phyloP scores from a whole-genome alignment of 1,284 basidiomycete species.

The Apiotrichum porosum region DNA sequence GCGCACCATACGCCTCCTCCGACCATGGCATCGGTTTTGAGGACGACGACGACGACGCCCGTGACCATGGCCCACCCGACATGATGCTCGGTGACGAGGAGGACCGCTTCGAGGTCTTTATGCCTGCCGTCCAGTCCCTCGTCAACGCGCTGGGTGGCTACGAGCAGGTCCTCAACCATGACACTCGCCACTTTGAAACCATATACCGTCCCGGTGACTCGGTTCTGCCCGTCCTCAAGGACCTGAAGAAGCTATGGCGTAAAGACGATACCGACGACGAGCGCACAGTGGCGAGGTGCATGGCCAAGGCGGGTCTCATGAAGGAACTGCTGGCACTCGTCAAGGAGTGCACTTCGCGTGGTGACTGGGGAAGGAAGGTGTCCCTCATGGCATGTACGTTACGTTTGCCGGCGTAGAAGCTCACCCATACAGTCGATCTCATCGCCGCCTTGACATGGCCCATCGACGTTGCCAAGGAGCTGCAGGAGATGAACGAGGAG shows the following conservation, averaged over 20 bases:
- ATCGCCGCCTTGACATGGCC: constrained; percentile 96
- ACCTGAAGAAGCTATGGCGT: constrained; percentile 89
- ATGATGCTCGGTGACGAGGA: constrained; percentile 13
- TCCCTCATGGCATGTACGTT: constrained; percentile 67
- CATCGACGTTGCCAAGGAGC: constrained; percentile 83
- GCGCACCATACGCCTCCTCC: constrained; percentile 1
- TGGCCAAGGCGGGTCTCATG: constrained; percentile 75
- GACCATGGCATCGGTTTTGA: neutral
- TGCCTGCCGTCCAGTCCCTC: constrained; percentile 43
- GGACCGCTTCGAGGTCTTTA: constrained; percentile 38
- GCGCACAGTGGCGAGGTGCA: constrained; percentile 83
- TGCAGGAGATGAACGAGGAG: constrained; percentile 71
- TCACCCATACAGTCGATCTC: constrained; percentile 58
- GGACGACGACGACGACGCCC: constrained; percentile 1
- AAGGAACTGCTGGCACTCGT: constrained; percentile 84
- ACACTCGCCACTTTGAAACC: constrained; percentile 48
- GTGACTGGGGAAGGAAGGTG: constrained; percentile 61
- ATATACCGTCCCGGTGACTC: constrained; percentile 78
- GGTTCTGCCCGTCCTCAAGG: constrained; percentile 76
- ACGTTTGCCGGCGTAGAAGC: neutral
- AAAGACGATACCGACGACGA: constrained; percentile 93
- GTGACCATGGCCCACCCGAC: constrained; percentile 2
- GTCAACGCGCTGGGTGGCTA: constrained; percentile 48
- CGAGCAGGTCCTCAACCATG: constrained; percentile 54
- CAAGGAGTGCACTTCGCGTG: constrained; percentile 63